Percentiles rank a stretch among this genome's conserved stretches.
phyloP scores from a whole-genome alignment of 441 rosid species.

The Dalechampia spathulata region DNA sequence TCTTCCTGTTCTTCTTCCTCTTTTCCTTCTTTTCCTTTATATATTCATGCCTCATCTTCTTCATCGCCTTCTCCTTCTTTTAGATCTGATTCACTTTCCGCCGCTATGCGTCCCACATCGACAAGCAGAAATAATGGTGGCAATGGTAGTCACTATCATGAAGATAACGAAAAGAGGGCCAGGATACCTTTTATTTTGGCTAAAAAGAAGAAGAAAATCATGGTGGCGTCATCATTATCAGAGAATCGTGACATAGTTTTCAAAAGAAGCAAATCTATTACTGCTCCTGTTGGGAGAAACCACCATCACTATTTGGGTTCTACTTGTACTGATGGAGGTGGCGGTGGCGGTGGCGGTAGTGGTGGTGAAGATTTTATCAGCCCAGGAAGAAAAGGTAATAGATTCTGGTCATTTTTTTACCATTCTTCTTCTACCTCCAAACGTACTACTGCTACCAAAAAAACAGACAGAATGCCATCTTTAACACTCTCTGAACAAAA shows the following conservation, averaged over 20 bases:
- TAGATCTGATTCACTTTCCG: slow-evolving; percentile 64
- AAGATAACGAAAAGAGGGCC: slow-evolving; percentile 28
- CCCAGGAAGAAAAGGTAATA: slow-evolving; percentile 54
- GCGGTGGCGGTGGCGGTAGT: too few species aligned
- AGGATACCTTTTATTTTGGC: slow-evolving; percentile 67
- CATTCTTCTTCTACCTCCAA: slow-evolving; percentile 50
- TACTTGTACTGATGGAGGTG: too few species aligned
- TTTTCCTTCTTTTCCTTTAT: slow-evolving; percentile 62
- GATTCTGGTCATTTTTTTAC: slow-evolving; percentile 85
- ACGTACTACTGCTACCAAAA: slow-evolving; percentile 22
- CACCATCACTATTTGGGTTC: too few species aligned
- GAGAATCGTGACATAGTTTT: slow-evolving; percentile 41
- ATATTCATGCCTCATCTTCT: slow-evolving; percentile 48
- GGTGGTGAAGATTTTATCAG: slow-evolving; percentile 36
- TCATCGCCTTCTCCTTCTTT: slow-evolving; percentile 61
- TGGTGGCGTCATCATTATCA: slow-evolving; percentile 36
- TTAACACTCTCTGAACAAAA: too few species aligned
- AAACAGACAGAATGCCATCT: too few species aligned
- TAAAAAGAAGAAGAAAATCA: slow-evolving; percentile 67
- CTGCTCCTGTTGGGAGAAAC: slow-evolving; percentile 28
- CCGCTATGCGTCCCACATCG: slow-evolving; percentile 16
- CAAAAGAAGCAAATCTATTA: slow-evolving; percentile 77
- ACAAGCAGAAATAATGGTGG: slow-evolving; percentile 19
- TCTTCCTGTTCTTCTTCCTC: too few species aligned
- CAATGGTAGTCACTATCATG: slow-evolving; percentile 18